Conservation (phyloP, 257 asterid genomes). For the Scutellaria barbata region DNA sequence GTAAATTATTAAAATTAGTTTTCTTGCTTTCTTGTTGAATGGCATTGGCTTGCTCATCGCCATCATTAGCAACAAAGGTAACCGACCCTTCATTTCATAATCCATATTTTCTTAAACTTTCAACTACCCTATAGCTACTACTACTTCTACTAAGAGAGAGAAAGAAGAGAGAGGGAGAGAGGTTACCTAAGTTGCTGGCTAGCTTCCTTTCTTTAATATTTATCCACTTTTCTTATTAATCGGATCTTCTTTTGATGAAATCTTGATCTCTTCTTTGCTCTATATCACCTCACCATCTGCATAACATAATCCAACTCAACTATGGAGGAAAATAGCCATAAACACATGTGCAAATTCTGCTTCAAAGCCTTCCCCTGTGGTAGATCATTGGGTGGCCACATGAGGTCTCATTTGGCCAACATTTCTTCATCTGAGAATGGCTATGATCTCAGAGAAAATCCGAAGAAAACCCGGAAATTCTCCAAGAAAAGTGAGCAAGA, state of each 20-base stretch:
- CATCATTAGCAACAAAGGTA: conserved; percentile 43
- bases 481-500: conserved; percentile 31
- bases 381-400: conserved; percentile 48
- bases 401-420: conserved; percentile 82
- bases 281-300: not conserved
- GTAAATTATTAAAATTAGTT: no score
- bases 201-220: conserved; percentile 33
- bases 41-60: conserved; percentile 30
- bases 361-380: conserved; percentile 51
- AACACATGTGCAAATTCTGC: conserved; percentile 69
- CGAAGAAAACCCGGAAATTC: conserved; percentile 39
- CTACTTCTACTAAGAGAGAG: conserved; percentile 33
- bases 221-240: conserved; percentile 38
- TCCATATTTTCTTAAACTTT: conserved; percentile 44
- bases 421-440: conserved; percentile 34
- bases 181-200: conserved; percentile 36
- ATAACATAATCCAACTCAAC: conserved; percentile 15
- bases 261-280: not conserved
- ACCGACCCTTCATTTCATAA: conserved; percentile 39
- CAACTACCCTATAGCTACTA: conserved; percentile 47
- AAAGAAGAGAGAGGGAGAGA: conserved; percentile 23
- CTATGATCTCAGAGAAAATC: not conserved
- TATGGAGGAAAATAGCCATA: conserved; percentile 56
- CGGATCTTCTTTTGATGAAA: conserved; percentile 31
- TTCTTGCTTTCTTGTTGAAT: conserved; percentile 29